Evolutionary conservation across 495 filamentous ascomycete genomes (phyloP).

Genomic region (Filosporella fistucella): DNA sequence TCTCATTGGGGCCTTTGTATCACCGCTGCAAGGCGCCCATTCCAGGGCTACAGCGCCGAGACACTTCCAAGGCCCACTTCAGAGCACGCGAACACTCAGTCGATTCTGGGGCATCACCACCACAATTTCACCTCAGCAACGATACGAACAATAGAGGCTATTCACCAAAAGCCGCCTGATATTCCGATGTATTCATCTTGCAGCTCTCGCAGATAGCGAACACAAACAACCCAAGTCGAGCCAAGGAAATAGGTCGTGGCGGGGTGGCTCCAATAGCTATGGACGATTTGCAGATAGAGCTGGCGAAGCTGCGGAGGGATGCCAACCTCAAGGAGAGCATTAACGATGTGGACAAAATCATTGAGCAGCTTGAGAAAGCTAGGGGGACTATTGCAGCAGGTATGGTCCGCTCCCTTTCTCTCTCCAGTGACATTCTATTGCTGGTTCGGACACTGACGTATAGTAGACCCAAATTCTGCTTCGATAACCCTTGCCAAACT

Average conservation of each 20-base stretch:
- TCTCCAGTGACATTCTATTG: background rate
- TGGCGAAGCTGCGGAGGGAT: conserved; percentile 62
- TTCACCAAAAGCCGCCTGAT: too few relatives aligned
- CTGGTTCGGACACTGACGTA: conserved; percentile 10
- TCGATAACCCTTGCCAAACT: conserved; percentile 72
- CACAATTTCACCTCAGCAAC: too few relatives aligned
- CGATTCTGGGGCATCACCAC: too few relatives aligned
- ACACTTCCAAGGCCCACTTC: background rate
- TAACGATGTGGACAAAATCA: conserved; percentile 72
- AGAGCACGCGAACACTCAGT: conserved; percentile 6
- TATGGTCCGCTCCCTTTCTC: conserved; percentile 27
- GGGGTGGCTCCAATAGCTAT: conserved; percentile 36
- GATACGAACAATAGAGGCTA: too few relatives aligned
- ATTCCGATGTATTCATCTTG: conserved; percentile 6
- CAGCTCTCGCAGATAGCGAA: conserved; percentile 10
- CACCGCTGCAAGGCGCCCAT: too few relatives aligned
- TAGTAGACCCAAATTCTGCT: conserved; percentile 62
- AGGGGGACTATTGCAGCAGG: conserved; percentile 64
- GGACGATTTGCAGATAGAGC: conserved; percentile 70
- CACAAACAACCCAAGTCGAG: background rate
- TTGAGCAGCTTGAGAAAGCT: conserved; percentile 69
- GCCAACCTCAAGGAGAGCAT: conserved; percentile 69
- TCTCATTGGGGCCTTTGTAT: background rate
- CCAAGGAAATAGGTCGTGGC: background rate
- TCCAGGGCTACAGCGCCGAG: background rate